Base-by-base conservation (phyloP, 345 rosid genomes). In the Toxicodendron radicans region DNA sequence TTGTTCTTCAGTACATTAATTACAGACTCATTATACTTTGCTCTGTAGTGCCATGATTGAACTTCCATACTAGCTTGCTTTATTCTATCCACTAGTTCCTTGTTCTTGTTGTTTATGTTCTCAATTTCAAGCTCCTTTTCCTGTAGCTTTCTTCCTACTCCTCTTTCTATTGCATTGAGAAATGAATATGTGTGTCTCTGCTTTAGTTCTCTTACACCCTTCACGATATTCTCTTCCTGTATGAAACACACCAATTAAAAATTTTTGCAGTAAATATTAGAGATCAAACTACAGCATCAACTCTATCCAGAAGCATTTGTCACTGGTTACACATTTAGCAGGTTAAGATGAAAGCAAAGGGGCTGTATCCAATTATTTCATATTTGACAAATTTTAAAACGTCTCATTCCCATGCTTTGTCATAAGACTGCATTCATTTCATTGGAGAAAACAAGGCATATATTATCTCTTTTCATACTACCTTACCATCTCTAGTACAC, bases 1-100 rank as follows among this genome's bases (percentile, higher is more conserved):
- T 88, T 88, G 70, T 72, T 83, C 83, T 86, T 92, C 63, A 92
- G 70, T 43, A 75, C 84, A 66, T 86, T 86, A n/a, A 88, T 82
- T 48, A 92, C 76, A 21, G 91, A 85, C 78, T 92, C 97, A 0
- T 85, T 90, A 83, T 90, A 87, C 78, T 86, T 88, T 60, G 93
- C 94, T 78, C 84, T 79, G 79, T 77, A 79, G 23, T 90, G 92
- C 97, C 95, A 90, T 7, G 87, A 80, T 71, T 86, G 93, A 66
- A 87, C 86, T 77, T 92, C 92, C 46, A 59, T 54, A 9, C 85
- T 75, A 20, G 79, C 82, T 73, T 85, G 93, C 76, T 87, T 85
- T 64, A 92, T 84, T 67, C 76, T 87, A 71, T 87, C 95, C 65
- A 79, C 81, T 1, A 88, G 90, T 69, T 88, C 97, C 63, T 76